Evolutionary conservation across 768 basidiomycete species (phyloP).

Genomic region (Kwoniella shandongensis): DNA sequence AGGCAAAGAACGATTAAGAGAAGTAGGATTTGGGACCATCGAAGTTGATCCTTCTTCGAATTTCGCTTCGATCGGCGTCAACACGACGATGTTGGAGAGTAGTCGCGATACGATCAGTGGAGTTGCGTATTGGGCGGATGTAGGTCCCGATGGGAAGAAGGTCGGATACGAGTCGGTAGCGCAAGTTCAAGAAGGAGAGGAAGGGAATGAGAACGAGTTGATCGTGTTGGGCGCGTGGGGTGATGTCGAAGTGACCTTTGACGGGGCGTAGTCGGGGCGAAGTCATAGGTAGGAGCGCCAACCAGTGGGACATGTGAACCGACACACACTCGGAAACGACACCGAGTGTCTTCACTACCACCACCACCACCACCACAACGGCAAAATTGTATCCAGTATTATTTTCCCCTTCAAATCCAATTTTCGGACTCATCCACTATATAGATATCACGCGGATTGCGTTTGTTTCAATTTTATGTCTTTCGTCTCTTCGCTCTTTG

Average conservation of each 20-base stretch:
- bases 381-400: too few relatives aligned
- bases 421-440: too few relatives aligned
- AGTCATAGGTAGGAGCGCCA: too few relatives aligned
- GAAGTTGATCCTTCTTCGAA: slow-evolving; percentile 11
- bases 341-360: too few relatives aligned
- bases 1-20: slow-evolving; percentile 20
- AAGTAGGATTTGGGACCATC: slow-evolving; percentile 26
- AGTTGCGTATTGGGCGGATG: slow-evolving; percentile 21
- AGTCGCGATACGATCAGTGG: slow-evolving; percentile 23
- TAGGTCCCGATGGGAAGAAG: background rate
- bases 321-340: too few relatives aligned
- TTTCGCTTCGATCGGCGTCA: slow-evolving; percentile 22
- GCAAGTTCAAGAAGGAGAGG: slow-evolving; percentile 8
- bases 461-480: too few relatives aligned
- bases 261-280: slow-evolving; percentile 21
- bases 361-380: too few relatives aligned
- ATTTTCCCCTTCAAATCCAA: too few relatives aligned
- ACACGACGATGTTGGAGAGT: slow-evolving; percentile 14
- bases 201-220: slow-evolving; percentile 24
- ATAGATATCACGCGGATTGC: too few relatives aligned
- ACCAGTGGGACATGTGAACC: too few relatives aligned
- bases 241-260: slow-evolving; percentile 36
- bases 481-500: too few relatives aligned
- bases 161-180: background rate
- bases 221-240: slow-evolving; percentile 35